Evolutionary conservation across 257 asterid species (phyloP).

Genomic region (Capsicum baccatum): DNA sequence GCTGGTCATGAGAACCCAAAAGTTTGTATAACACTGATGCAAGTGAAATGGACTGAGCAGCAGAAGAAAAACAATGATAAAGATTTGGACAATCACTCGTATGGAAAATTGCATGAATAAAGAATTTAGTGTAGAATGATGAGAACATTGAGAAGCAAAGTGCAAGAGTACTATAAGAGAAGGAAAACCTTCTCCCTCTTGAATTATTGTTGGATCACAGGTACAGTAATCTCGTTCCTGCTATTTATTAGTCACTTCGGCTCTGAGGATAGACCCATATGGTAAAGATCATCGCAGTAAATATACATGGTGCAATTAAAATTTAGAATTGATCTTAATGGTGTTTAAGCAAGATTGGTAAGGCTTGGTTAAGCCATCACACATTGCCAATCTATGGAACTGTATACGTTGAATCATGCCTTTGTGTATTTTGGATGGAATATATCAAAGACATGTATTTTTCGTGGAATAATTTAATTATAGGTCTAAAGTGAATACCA

Average conservation of each 20-base stretch:
- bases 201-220: not conserved
- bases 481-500: not conserved
- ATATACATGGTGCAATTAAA: too few relatives aligned
- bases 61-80: not conserved
- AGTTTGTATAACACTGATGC: not conserved
- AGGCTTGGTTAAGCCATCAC: too few relatives aligned
- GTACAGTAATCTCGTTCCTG: not conserved
- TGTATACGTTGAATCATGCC: too few relatives aligned
- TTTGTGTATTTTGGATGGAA: too few relatives aligned
- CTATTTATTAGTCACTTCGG: not conserved
- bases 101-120: constrained; percentile 1
- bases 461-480: too few relatives aligned
- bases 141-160: not conserved
- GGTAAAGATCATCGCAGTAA: too few relatives aligned
- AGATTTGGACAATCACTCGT: not conserved
- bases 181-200: not conserved
- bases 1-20: not conserved
- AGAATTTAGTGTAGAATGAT: not conserved
- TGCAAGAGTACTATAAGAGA: not conserved
- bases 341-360: too few relatives aligned
- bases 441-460: too few relatives aligned
- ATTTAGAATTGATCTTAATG: too few relatives aligned
- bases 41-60: not conserved
- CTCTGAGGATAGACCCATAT: not conserved
- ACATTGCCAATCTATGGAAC: too few relatives aligned